Base-by-base conservation (phyloP, 1,139 yeast genomes). In the Meyerozyma smithsonii region DNA sequence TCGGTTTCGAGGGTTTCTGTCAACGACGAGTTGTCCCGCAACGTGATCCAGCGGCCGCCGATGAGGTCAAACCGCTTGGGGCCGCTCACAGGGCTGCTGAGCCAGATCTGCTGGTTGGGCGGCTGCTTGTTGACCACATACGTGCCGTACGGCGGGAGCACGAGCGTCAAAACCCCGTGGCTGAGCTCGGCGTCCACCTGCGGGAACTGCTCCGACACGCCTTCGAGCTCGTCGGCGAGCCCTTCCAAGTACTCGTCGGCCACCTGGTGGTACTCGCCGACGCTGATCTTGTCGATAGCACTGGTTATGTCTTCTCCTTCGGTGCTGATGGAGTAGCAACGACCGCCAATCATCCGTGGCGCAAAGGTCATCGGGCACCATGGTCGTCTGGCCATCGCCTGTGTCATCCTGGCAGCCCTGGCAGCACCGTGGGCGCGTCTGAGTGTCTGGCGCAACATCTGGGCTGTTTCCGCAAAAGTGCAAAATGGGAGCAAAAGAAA, bases 51-150 rank as follows among this genome's bases (percentile, higher is more conserved):
- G 42, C 65, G 62, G 5, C 80, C 79, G 24, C 69, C 62, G 35
- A 78, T 66, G 49, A 71, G 68, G 55, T 82, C 89, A 48, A 21
- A 68, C 42, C 77, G 53, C 55, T 87, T 86, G 10, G 97, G 97
- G 0, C 97, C 97, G n/a, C 94, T 84, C 4, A 86, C 55, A 0
- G 97, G 97, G 32, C 95, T 84, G 45, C 94, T 80, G 40, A 88
- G 72, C 97, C 97, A 89, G 32, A 89, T 82, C 59, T 89, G 97
- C 60, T 84, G 83, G 61, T 87, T 89, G 2, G 96, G 95, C 1
- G 97, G 96, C 62, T 90, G 96, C 56, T 87, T 87, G 65, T 89
- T 90, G 51, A 90, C 81, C 25, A 89, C 95, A 58, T 89, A 89
- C 2, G 90, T 77, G 2, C 96, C 96, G 28, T 69, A 64, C 2